Evolutionary conservation across 73 alveolate species (phyloP).

Genomic region (Paramecium pentaurelia): DNA sequence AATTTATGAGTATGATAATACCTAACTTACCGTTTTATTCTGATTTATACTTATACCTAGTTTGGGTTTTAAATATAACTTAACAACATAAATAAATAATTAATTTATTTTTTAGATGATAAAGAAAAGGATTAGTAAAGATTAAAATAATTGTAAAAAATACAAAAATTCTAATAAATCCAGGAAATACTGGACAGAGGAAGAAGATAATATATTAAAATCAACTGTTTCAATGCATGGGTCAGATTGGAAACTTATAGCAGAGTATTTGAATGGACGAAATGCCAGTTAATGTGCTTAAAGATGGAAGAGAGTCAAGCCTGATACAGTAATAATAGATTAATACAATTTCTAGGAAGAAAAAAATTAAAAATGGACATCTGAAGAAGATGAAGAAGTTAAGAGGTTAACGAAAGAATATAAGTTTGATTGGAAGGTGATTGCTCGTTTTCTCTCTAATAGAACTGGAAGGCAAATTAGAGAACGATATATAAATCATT

Average conservation of each 20-base stretch:
- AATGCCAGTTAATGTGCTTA: conserved; percentile 56
- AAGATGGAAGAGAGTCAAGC: conserved; percentile 54
- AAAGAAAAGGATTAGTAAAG: not conserved
- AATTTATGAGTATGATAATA: not conserved
- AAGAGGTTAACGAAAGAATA: conserved; percentile 17
- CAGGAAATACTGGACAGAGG: not conserved
- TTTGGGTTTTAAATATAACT: not conserved
- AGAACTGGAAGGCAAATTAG: conserved; percentile 92
- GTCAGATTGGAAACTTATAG: conserved; percentile 29
- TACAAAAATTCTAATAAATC: not conserved
- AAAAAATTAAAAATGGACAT: conserved; percentile 41
- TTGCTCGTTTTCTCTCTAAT: conserved; percentile 27
- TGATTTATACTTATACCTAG: not conserved
- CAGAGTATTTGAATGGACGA: conserved; percentile 37
- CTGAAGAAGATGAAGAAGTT: conserved; percentile 55
- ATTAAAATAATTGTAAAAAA: not conserved
- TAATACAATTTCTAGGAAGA: not conserved
- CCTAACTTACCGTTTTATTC: not conserved
- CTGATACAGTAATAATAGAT: not conserved
- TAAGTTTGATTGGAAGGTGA: conserved; percentile 39
- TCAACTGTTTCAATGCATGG: not conserved
- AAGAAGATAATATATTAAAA: not conserved
- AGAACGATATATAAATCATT: conserved; percentile 97
- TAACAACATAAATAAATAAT: not conserved
- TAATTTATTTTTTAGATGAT: not conserved